Evolutionary conservation across 208 protist species (phyloP).

Genomic region (Histomonas meleagridis): DNA sequence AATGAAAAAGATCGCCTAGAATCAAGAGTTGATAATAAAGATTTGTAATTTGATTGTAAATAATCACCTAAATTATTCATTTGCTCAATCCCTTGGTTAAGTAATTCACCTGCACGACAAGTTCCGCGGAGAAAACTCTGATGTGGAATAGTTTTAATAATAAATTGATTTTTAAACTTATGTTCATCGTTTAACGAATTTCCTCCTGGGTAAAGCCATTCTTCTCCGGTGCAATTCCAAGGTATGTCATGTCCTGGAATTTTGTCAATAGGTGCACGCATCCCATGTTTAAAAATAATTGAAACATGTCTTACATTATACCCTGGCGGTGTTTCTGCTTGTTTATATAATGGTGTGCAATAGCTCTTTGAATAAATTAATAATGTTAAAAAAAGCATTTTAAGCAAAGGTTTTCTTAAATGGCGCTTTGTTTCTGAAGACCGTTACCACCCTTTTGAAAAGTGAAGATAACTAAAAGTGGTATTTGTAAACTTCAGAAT

Average conservation of each 20-base stretch:
- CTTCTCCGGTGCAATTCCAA: background rate
- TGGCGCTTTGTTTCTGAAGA: no score
- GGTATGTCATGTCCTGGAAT: background rate
- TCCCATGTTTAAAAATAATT: constrained; percentile 24
- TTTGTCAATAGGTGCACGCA: constrained; percentile 4
- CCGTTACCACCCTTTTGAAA: no score
- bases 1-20: background rate
- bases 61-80: background rate
- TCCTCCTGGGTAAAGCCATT: background rate
- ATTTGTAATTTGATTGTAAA: background rate
- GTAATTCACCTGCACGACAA: background rate
- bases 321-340: background rate
- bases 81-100: background rate
- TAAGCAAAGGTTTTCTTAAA: no score
- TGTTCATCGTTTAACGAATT: background rate
- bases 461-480: no score
- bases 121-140: background rate
- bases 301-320: background rate
- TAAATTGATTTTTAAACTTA: background rate
- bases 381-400: no score
- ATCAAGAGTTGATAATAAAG: background rate
- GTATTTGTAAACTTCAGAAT: no score
- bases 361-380: no score
- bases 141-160: background rate
- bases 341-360: background rate